Evolutionary conservation across 2,329 filamentous ascomycete species (phyloP), one percentile per base, ranked within the genome.

Genomic region (Fusarium domesticum): DNA sequence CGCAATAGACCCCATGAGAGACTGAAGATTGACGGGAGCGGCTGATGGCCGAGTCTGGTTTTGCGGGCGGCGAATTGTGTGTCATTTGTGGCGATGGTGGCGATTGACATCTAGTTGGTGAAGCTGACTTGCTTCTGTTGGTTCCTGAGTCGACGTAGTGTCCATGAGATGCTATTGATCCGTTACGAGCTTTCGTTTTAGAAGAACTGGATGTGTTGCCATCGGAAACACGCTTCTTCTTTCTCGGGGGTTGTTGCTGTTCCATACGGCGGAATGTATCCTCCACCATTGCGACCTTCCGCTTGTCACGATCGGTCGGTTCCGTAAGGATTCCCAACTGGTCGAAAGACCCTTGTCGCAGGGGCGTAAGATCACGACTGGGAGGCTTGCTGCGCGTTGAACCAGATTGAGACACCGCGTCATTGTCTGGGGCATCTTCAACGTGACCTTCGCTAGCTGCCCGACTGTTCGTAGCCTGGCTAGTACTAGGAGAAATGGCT

Each of bases 241-340:
- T 85, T 20, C 75, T 73, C 0, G 72, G 70, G 2, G 77, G 69
- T 30, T 68, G 77, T 47, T 80, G 76, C 58, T 77, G 77, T 55
- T 80, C 81, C 75, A 82, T 80, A 17, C 74, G 80, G 43, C 79
- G 74, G 60, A 85, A 80, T 2, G 78, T 72, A 47, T 83, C 79
- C 53, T 85, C 82, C 0, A 83, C 74, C 75, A 81, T 81, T 16
- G 80, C 77, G 10, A 85, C 75, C 54, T 85, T 85, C 28, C 82
- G 71, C 64, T 85, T 85, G 49, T 85, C 82, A 20, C 82, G 75
- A 51, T 85, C 81, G 1, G 82, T 84, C 6, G 77, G 78, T 50
- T 83, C 81, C 1, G 80, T 84, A 44, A 83, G 65, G 54, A 83
- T 81, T 4, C 77, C 77, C 2, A 78, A 63, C 8, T 78, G 78